These are phyloP conservation scores for Yarrowia keelungensis DNA, from an alignment of 805 yeast species.

Conservation along the genomic window DNA sequence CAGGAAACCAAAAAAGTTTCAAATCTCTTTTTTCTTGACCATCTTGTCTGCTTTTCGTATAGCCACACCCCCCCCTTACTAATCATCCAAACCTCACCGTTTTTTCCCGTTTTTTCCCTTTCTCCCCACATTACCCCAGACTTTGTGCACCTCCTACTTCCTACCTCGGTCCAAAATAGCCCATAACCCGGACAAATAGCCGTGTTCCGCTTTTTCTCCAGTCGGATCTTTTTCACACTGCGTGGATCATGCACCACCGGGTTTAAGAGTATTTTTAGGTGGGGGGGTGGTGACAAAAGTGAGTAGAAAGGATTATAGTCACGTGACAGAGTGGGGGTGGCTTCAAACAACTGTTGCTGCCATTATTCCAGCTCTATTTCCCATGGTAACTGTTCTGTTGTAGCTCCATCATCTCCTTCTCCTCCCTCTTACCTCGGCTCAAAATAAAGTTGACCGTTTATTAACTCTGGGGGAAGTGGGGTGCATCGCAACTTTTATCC, in stretches of 20 bases:
- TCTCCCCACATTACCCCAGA: no score
- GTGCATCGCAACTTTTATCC: constrained; percentile 26
- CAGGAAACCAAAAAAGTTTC: no score
- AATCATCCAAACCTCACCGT: no score
- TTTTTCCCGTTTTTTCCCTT: no score
- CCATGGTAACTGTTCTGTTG: neutral
- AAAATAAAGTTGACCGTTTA: constrained; percentile 1
- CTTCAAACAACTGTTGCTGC: no score
- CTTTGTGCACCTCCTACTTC: no score
- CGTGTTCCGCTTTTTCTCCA: neutral
- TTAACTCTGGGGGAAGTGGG: constrained; percentile 7
- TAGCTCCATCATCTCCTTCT: neutral
- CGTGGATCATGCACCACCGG: constrained; percentile 18
- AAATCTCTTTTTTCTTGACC: no score
- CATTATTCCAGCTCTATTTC: neutral
- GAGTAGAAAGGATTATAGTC: neutral
- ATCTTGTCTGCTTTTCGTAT: no score
- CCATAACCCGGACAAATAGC: neutral
- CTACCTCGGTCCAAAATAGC: neutral
- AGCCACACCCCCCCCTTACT: no score
- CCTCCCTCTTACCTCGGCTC: constrained; percentile 18
- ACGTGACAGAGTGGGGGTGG: neutral
- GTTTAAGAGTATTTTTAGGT: constrained; percentile 2
- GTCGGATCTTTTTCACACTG: constrained; percentile 3
- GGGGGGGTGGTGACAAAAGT: neutral